Evolutionary conservation across 2,329 filamentous ascomycete species (phyloP), one percentile per base, ranked within the genome.

Genomic region (Trichoderma lentiforme): DNA sequence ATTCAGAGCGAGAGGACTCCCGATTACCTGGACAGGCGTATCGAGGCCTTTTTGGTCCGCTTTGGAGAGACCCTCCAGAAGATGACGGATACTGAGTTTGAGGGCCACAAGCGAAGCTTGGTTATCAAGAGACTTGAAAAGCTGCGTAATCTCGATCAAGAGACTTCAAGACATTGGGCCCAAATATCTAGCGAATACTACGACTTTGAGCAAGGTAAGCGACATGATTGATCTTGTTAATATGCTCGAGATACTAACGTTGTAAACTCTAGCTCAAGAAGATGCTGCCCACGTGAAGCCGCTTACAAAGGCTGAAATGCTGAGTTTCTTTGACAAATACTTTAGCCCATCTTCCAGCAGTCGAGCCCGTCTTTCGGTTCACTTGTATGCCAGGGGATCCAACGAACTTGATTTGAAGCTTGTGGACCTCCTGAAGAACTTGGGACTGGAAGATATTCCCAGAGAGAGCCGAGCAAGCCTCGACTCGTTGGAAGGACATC

Each of bases 1-100:
- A 94, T 99, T 34, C 96, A 99, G 83, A 97, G 94, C 79, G 95
- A 99, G 82, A 92, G 92, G 79, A 90, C 91, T 3, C 92, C 93
- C 0, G 86, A 91, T 56, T 98, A 97, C 78, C 85, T 99, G 2
- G 95, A 98, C 79, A 88, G 89, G 6, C 90, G 96, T 24, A 97
- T 98, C 73, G 94, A 98, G 77, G 87, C 90, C 2, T 98, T 98
- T 85, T 82, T 99, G 53, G 84, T 84, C 28, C 85, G 86, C 15
- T 94, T 94, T 74, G 88, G 87, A 24, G 84, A 88, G 57, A 90
- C 84, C 3, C 82, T 98, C 28, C 85, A 89, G 60, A 86, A 90
- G 3, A 97, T 98, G 95, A 87, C 87, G 3, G 90, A 95, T 2
- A 85, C 89, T 1, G 93, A 95, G 11, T 98, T 99, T 76, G 94